Evolutionary conservation across 2,329 filamentous ascomycete species (phyloP).

Genomic region (Fusarium zealandicum): DNA sequence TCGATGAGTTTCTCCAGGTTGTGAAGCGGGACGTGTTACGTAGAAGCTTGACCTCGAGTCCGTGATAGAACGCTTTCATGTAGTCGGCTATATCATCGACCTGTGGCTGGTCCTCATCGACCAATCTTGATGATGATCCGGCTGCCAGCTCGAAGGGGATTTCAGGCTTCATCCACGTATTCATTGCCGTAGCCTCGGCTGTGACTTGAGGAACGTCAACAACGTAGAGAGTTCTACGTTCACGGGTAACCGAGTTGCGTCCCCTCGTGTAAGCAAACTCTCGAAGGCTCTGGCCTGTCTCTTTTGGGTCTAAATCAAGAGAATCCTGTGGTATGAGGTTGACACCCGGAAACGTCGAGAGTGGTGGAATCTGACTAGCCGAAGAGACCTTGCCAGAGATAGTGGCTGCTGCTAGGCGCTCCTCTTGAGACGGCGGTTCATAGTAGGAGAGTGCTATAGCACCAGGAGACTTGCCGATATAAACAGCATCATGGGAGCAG

Average conservation of each 20-base stretch:
- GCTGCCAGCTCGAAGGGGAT: not conserved
- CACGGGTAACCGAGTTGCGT: not conserved
- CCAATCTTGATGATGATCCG: not conserved
- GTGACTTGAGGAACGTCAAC: not conserved
- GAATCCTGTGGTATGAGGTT: conserved; percentile 3
- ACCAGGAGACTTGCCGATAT: not conserved
- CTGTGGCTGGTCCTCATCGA: conserved; percentile 31
- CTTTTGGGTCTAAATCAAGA: conserved; percentile 2
- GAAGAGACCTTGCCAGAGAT: not conserved
- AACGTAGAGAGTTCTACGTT: not conserved
- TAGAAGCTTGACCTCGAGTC: conserved; percentile 57
- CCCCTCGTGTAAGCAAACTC: not conserved
- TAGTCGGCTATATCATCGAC: conserved; percentile 47
- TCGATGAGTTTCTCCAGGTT: conserved; percentile 45
- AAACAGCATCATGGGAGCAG: not conserved
- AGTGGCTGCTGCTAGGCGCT: not conserved
- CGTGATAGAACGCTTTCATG: conserved; percentile 59
- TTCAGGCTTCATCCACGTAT: not conserved
- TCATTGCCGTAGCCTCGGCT: not conserved
- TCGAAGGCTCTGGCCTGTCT: not conserved
- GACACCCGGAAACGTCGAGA: conserved; percentile 1
- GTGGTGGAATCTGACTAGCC: not conserved
- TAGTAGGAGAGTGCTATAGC: conserved; percentile 1
- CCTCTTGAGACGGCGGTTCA: not conserved
- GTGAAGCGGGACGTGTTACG: conserved; percentile 52